A percentile compares a stretch with the other conserved stretches of the same genome.
phyloP scores from a whole-genome alignment of 306 rosid genomes.

The Biancaea sappan region DNA sequence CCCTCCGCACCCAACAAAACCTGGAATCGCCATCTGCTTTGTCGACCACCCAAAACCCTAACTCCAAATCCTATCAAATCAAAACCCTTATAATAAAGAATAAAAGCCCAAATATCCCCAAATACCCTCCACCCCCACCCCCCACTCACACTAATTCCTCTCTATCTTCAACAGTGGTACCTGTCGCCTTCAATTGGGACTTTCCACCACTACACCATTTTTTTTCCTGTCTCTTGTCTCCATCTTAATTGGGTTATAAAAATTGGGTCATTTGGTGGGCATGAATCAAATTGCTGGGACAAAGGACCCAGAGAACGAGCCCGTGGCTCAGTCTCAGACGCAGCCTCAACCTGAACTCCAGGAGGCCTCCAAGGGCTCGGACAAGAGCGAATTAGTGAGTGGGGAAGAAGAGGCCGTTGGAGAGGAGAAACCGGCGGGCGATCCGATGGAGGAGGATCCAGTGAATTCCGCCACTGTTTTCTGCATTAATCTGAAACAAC shows the following conservation, averaged over 20 bases:
- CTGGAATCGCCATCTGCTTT: slow-evolving; percentile 34
- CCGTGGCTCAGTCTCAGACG: slow-evolving; percentile 50
- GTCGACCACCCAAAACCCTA: slow-evolving; percentile 31
- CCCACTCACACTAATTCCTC: slow-evolving; percentile 40
- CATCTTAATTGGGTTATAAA: slow-evolving; percentile 47
- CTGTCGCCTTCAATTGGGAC: slow-evolving; percentile 99
- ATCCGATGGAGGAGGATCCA: slow-evolving; percentile 78
- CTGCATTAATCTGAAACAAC: slow-evolving; percentile 71
- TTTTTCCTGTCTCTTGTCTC: slow-evolving; percentile 30
- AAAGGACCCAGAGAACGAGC: slow-evolving; percentile 64
- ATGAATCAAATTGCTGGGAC: slow-evolving; percentile 70
- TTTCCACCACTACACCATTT: slow-evolving; percentile 68
- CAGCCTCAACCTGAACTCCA: slow-evolving; percentile 31
- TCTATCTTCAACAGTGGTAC: slow-evolving; percentile 56
- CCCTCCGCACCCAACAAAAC: slow-evolving; percentile 1
- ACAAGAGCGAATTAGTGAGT: slow-evolving; percentile 44
- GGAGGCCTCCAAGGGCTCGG: slow-evolving; percentile 46
- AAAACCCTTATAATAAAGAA: slow-evolving; percentile 20
- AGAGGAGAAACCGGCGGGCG: slow-evolving; percentile 38
- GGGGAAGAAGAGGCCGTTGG: slow-evolving; percentile 44
- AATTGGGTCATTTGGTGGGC: slow-evolving; percentile 47
- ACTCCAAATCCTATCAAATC: slow-evolving; percentile 14
- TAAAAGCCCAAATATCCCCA: slow-evolving; percentile 45
- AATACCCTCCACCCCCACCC: slow-evolving; percentile 20
- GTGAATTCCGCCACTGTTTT: slow-evolving; percentile 73